A percentile compares a stretch with the other conserved stretches of the same genome.
These are phyloP conservation scores for Mycena albidolilacea DNA, from an alignment of 768 basidiomycete genomes.

Conservation along the genomic window DNA sequence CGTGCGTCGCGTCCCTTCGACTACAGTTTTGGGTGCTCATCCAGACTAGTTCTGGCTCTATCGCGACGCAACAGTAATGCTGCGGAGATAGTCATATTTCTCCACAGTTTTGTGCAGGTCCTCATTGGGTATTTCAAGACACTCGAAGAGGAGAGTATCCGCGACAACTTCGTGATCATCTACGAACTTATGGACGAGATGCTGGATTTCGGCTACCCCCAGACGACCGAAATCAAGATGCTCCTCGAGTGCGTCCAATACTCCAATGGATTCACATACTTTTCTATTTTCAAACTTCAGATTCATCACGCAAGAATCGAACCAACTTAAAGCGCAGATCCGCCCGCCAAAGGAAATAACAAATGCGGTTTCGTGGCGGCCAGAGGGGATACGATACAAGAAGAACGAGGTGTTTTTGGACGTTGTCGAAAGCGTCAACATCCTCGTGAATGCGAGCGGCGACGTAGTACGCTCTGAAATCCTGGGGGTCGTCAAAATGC, in stretches of 20 bases:
- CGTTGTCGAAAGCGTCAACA: constrained; percentile 97
- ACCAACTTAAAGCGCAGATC: constrained; percentile 96
- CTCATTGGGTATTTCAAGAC: constrained; percentile 99
- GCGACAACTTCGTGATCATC: constrained; percentile 99
- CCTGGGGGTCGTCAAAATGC: constrained; percentile 98
- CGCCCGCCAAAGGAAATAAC: constrained; percentile 97
- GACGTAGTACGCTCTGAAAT: constrained; percentile 98
- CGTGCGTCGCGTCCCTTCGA: constrained; percentile 65
- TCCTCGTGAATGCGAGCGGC: constrained; percentile 90
- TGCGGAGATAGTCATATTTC: constrained; percentile 95
- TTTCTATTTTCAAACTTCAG: constrained; percentile 52
- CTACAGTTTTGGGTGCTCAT: background rate
- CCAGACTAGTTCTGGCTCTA: constrained; percentile 84
- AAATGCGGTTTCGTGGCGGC: constrained; percentile 98
- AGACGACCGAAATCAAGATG: constrained; percentile 99
- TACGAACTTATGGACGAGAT: constrained; percentile 99
- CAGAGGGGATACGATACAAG: constrained; percentile 95
- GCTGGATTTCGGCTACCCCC: constrained; percentile 99
- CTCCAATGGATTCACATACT: background rate
- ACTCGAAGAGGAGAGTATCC: constrained; percentile 98
- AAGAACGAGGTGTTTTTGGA: constrained; percentile 99
- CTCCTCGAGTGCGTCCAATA: constrained; percentile 85
- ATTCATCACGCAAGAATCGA: constrained; percentile 98
- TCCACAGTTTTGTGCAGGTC: constrained; percentile 93
- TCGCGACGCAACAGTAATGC: constrained; percentile 97